A percentile compares a stretch with the other conserved stretches of the same genome.
Conservation (phyloP, 495 filamentous ascomycete species). For the Talaromyces trachyspermus region DNA sequence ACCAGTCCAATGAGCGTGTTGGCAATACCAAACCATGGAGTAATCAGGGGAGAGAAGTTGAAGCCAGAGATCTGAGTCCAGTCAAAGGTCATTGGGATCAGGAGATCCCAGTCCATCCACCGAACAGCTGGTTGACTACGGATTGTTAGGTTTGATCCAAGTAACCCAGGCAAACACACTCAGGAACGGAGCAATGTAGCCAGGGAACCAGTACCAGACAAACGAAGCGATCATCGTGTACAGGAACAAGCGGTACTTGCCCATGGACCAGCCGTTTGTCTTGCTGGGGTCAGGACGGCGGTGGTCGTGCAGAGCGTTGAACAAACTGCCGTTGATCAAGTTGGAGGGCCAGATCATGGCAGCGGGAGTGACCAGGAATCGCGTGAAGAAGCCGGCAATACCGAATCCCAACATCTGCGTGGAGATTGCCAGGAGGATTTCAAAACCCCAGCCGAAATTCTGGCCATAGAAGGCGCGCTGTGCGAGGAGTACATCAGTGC, state of each 20-base stretch:
- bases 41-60: conserved; percentile 57
- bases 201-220: conserved; percentile 55
- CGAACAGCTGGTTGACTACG: conserved; percentile 51
- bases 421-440: conserved; percentile 59
- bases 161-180: conserved; percentile 41
- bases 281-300: conserved; percentile 46
- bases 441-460: conserved; percentile 59
- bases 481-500: conserved; percentile 59
- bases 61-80: conserved; percentile 64
- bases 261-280: conserved; percentile 57
- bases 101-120: conserved; percentile 52
- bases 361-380: conserved; percentile 53
- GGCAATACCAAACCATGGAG: conserved; percentile 58
- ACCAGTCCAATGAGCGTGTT: conserved; percentile 52
- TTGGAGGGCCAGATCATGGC: conserved; percentile 72
- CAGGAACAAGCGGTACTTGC: conserved; percentile 59
- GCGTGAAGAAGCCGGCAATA: conserved; percentile 59
- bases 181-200: conserved; percentile 39
- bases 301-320: conserved; percentile 66
- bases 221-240: conserved; percentile 51
- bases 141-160: conserved; percentile 46
- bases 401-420: conserved; percentile 69
- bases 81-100: conserved; percentile 60
- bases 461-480: conserved; percentile 62
- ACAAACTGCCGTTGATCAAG: conserved; percentile 56